Conservation (phyloP, 768 basidiomycete species). For the Tulasnella sp. region DNA sequence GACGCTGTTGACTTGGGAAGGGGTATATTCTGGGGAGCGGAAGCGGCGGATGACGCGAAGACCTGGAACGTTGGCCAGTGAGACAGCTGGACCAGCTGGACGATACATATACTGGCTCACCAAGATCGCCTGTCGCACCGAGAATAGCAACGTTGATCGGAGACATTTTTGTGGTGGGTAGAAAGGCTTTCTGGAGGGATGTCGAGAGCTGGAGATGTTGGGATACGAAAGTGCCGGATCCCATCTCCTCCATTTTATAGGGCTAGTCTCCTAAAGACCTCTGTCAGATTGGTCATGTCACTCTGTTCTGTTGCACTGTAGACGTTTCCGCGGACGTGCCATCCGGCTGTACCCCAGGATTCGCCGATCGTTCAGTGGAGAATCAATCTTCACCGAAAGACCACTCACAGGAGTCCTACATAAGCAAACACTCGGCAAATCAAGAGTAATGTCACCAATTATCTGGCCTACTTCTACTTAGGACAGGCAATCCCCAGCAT, state of each 20-base stretch:
- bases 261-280: not conserved
- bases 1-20: not conserved
- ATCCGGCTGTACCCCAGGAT: not conserved
- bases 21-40: not conserved
- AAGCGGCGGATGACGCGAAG: not conserved
- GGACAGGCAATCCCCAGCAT: not conserved
- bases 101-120: not conserved
- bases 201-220: not conserved
- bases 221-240: not conserved
- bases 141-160: not conserved
- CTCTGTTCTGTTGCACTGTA: not conserved
- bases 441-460: not conserved
- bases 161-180: not conserved
- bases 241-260: not conserved
- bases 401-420: not conserved
- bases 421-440: not conserved
- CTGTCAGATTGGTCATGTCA: not conserved
- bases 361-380: not conserved
- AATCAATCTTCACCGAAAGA: not conserved
- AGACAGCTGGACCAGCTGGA: not conserved
- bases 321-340: not conserved
- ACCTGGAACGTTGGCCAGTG: not conserved
- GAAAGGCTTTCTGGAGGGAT: not conserved
- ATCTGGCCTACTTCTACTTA: not conserved
- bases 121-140: not conserved